phyloP scores from a whole-genome alignment of 306 rosid species.

The Castanopsis chinensis region DNA sequence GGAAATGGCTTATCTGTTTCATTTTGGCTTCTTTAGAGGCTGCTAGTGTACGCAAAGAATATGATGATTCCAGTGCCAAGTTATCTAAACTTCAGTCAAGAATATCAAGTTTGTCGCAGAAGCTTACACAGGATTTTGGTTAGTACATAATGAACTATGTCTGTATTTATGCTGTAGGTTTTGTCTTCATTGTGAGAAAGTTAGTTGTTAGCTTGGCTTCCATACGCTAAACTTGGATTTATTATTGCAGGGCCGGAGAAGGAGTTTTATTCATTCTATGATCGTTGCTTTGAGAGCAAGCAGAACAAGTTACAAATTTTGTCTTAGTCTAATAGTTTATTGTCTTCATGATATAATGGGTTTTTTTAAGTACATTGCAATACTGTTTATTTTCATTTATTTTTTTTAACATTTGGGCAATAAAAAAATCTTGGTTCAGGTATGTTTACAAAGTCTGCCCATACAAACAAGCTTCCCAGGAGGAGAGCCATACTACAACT shows the following conservation, averaged over 20 bases:
- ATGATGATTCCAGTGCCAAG: constrained; percentile 80
- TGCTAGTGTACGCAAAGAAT: constrained; percentile 85
- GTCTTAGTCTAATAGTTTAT: constrained; percentile 17
- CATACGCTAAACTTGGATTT: constrained; percentile 30
- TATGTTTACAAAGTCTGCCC: constrained; percentile 96
- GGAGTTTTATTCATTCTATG: constrained; percentile 90
- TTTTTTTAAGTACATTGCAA: constrained; percentile 21
- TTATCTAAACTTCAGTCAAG: constrained; percentile 81
- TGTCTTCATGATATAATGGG: constrained; percentile 14
- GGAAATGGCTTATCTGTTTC: constrained; percentile 24
- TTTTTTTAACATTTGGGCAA: constrained; percentile 41
- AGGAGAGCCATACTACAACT: constrained; percentile 80
- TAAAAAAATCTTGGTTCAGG: constrained; percentile 51
- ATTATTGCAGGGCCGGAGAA: constrained; percentile 72
- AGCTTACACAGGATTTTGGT: constrained; percentile 90
- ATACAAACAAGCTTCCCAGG: constrained; percentile 89
- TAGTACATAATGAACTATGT: constrained; percentile 39
- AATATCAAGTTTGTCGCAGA: constrained; percentile 78
- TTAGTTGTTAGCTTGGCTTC: constrained; percentile 27
- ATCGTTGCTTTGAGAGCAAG: constrained; percentile 85
- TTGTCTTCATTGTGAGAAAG: constrained; percentile 10
- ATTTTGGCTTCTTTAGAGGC: constrained; percentile 62
- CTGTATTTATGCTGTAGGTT: constrained; percentile 6
- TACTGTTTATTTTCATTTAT: constrained; percentile 20
- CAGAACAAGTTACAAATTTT: constrained; percentile 70